A percentile compares a stretch with the other conserved stretches of the same genome.
These are phyloP conservation scores for Viola odorata DNA, from an alignment of 345 rosid genomes.

Conservation along the genomic window DNA sequence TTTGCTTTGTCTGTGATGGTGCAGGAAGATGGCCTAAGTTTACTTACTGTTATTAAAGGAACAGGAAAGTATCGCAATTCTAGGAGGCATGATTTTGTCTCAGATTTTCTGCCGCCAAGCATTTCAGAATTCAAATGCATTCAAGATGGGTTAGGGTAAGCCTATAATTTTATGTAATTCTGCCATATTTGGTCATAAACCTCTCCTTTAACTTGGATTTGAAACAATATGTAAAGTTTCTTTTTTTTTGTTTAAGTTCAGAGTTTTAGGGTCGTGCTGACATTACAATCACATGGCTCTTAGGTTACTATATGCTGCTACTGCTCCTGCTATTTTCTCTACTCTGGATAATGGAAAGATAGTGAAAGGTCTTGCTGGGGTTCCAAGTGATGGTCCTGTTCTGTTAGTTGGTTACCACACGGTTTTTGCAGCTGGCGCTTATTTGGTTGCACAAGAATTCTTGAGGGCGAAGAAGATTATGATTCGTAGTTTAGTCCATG, in stretches of 20 bases:
- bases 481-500: constrained; percentile 63
- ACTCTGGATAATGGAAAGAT: too few relatives aligned
- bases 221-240: too few relatives aligned
- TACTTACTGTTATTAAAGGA: constrained; percentile 72
- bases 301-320: too few relatives aligned
- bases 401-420: too few relatives aligned
- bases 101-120: constrained; percentile 71
- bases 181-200: too few relatives aligned
- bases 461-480: constrained; percentile 52
- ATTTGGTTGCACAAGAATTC: constrained; percentile 47
- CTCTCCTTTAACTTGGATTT: too few relatives aligned
- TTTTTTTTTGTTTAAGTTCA: too few relatives aligned
- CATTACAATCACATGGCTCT: too few relatives aligned
- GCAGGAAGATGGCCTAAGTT: constrained; percentile 66
- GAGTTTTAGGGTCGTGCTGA: too few relatives aligned
- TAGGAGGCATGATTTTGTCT: constrained; percentile 43
- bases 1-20: constrained; percentile 4
- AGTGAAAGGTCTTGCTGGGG: too few relatives aligned
- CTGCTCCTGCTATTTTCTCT: too few relatives aligned
- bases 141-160: constrained; percentile 24
- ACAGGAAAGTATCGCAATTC: constrained; percentile 56
- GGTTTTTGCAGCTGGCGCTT: neutral
- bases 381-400: too few relatives aligned
- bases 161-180: constrained; percentile 7
- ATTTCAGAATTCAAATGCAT: constrained; percentile 42